phyloP scores from a whole-genome alignment of 2,329 filamentous ascomycete genomes.

The Aschersonia sp. region DNA sequence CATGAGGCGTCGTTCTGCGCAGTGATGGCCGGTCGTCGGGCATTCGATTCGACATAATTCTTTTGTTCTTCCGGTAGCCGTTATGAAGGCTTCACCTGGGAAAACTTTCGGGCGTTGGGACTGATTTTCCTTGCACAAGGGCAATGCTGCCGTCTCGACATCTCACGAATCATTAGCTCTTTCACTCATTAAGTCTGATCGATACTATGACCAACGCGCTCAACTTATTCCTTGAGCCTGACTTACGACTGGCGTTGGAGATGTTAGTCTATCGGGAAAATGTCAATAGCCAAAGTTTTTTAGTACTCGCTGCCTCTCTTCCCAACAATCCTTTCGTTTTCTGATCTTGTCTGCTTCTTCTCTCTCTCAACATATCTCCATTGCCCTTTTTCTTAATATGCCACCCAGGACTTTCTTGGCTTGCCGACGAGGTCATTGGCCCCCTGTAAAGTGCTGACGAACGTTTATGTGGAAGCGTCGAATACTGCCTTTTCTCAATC shows the following conservation, averaged over 20 bases:
- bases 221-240: conserved; percentile 14
- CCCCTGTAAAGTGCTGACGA: too few relatives aligned
- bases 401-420: too few relatives aligned
- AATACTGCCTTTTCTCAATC: too few relatives aligned
- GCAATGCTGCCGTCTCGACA: conserved; percentile 7
- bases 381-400: too few relatives aligned
- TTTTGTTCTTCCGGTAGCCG: too few relatives aligned
- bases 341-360: neutral
- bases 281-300: conserved; percentile 21
- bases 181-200: conserved; percentile 15
- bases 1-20: neutral
- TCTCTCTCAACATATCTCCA: too few relatives aligned
- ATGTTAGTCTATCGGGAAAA: conserved; percentile 21
- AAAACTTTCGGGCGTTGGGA: conserved; percentile 14
- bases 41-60: too few relatives aligned
- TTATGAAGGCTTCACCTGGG: conserved; percentile 5
- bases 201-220: conserved; percentile 13
- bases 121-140: conserved; percentile 10
- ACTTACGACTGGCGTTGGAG: conserved; percentile 28
- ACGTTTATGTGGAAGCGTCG: too few relatives aligned
- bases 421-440: too few relatives aligned
- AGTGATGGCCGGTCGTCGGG: neutral
- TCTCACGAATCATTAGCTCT: neutral
- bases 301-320: conserved; percentile 11
- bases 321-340: neutral